phyloP scores from a whole-genome alignment of 352 stramenopile genomes.

The Pythium biforme region DNA sequence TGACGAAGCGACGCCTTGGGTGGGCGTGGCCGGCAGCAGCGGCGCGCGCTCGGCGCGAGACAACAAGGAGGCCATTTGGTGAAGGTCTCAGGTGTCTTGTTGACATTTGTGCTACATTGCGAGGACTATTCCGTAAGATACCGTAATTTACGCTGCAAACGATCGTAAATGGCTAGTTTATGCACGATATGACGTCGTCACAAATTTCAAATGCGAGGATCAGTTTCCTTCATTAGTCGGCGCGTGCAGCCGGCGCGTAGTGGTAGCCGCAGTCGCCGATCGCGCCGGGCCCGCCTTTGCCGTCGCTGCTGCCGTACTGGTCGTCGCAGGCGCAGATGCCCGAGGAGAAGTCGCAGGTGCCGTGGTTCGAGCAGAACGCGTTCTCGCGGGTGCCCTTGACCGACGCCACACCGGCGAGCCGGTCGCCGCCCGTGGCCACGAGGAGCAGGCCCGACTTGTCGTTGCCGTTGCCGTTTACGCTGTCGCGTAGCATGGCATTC shows the following conservation, averaged over 20 bases:
- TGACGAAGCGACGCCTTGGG: background rate
- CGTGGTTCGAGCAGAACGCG: constrained; percentile 75
- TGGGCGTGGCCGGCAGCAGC: constrained; percentile 9
- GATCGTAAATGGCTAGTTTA: constrained; percentile 4
- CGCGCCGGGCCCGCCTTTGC: constrained; percentile 54
- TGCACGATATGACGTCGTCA: background rate
- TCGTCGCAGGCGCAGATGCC: constrained; percentile 58
- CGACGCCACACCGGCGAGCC: constrained; percentile 37
- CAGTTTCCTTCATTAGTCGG: background rate
- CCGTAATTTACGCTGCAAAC: background rate
- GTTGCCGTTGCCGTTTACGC: constrained; percentile 45
- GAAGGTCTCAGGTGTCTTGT: too few relatives aligned
- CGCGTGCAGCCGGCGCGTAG: constrained; percentile 10
- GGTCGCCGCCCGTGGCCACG: constrained; percentile 37
- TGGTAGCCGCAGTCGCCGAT: constrained; percentile 80
- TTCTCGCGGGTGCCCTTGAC: constrained; percentile 71
- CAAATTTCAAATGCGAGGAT: too few relatives aligned
- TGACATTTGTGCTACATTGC: background rate
- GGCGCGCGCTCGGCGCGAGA: constrained; percentile 7
- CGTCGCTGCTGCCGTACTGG: constrained; percentile 71
- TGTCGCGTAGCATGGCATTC: constrained; percentile 40
- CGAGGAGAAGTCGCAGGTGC: constrained; percentile 60
- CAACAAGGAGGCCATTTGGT: background rate
- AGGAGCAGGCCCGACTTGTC: constrained; percentile 52
- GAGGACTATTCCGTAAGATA: constrained; percentile 4